A percentile compares a stretch with the other conserved stretches of the same genome.
Evolutionary conservation across 1,284 basidiomycete species (phyloP).

Genomic region (Ceratobasidium sp.): DNA sequence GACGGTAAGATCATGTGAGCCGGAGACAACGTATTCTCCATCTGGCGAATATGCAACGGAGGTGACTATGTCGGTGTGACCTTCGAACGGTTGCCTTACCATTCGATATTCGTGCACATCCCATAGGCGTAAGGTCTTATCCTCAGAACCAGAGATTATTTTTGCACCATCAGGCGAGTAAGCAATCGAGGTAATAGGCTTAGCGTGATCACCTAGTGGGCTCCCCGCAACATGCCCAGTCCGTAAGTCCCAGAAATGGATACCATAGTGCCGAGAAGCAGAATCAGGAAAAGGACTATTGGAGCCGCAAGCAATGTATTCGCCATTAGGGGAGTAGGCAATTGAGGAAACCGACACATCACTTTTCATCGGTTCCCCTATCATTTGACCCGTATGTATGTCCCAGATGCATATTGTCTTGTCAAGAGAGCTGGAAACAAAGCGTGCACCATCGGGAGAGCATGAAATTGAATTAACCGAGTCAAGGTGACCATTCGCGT

Average conservation of each 20-base stretch:
- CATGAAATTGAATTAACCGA: too few species aligned
- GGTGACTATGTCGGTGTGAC: slow-evolving; percentile 7
- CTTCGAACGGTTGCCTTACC: background rate
- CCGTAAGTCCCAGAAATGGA: slow-evolving; percentile 27
- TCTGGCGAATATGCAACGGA: slow-evolving; percentile 30
- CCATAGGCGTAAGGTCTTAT: slow-evolving; percentile 28
- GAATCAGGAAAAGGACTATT: too few species aligned
- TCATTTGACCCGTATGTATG: too few species aligned
- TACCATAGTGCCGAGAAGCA: too few species aligned
- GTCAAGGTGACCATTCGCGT: background rate
- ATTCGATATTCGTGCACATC: slow-evolving; percentile 45
- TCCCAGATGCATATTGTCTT: too few species aligned
- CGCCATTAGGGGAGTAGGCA: too few species aligned
- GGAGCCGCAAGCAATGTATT: too few species aligned
- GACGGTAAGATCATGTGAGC: background rate
- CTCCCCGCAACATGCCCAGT: background rate
- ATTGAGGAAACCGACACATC: too few species aligned
- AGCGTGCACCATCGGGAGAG: too few species aligned
- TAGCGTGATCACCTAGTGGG: background rate
- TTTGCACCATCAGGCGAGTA: slow-evolving; percentile 20
- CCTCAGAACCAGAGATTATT: slow-evolving; percentile 17
- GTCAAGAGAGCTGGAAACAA: too few species aligned
- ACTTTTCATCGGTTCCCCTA: too few species aligned
- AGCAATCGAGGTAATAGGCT: background rate
- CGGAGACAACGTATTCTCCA: background rate